These are phyloP conservation scores for Aspergillus sojae DNA, from an alignment of 2,329 filamentous ascomycete species.

Conservation along the genomic window DNA sequence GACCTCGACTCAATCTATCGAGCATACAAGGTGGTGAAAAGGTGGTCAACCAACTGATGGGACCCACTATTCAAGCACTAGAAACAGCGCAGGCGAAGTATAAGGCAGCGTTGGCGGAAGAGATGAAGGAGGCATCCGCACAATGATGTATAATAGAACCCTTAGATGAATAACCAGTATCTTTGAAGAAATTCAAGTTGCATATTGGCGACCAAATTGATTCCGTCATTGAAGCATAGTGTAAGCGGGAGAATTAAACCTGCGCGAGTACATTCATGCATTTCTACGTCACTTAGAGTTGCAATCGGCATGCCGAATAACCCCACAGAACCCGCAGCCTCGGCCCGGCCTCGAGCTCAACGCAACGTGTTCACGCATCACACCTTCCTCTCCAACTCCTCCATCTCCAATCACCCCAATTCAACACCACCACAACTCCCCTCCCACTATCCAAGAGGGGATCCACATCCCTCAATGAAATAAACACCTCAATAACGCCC, in stretches of 20 bases:
- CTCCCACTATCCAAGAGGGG: not conserved
- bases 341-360: constrained; percentile 65
- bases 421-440: not conserved
- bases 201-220: too few species aligned
- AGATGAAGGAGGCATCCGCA: constrained; percentile 45
- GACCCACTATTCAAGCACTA: constrained; percentile 72
- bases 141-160: constrained; percentile 15
- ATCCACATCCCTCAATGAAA: not conserved
- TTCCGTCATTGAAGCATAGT: not conserved
- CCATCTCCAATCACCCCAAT: not conserved
- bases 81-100: constrained; percentile 73
- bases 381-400: constrained; percentile 1
- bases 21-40: constrained; percentile 73
- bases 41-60: constrained; percentile 75
- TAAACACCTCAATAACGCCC: not conserved
- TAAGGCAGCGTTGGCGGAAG: constrained; percentile 66
- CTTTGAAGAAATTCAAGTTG: constrained; percentile 3
- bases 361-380: constrained; percentile 46
- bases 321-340: constrained; percentile 64
- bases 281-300: not conserved
- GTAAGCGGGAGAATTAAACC: not conserved
- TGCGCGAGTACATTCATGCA: not conserved
- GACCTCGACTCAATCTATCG: constrained; percentile 66
- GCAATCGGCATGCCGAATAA: constrained; percentile 33
- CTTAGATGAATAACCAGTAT: constrained; percentile 10